Conservation (phyloP, 805 yeast genomes). For the Starmerella bombicola region DNA sequence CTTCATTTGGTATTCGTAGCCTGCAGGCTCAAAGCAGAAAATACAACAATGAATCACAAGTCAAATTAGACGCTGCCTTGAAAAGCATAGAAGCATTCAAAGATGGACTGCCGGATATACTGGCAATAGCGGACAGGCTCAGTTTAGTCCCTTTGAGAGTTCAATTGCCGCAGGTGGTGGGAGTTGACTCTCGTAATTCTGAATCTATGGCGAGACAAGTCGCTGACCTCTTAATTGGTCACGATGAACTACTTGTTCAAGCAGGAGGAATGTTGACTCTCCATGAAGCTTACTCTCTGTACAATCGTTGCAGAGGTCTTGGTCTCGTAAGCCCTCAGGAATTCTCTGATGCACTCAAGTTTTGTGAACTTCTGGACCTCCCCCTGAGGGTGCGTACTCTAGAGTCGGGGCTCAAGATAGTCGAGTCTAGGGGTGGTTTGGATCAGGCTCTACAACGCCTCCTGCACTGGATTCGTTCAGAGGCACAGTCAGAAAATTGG, state of each 20-base stretch:
- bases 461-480: conserved; percentile 15
- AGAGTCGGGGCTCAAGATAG: conserved; percentile 32
- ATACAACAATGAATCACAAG: background rate
- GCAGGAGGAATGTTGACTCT: conserved; percentile 50
- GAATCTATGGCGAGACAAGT: conserved; percentile 65
- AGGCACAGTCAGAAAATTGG: conserved; percentile 17
- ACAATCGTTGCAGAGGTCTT: conserved; percentile 52
- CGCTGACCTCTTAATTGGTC: conserved; percentile 49
- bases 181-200: conserved; percentile 29
- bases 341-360: conserved; percentile 46
- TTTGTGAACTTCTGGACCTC: conserved; percentile 44
- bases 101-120: background rate
- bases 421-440: conserved; percentile 20
- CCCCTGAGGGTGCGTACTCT: conserved; percentile 40
- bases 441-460: conserved; percentile 18
- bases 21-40: background rate
- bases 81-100: background rate
- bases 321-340: conserved; percentile 62
- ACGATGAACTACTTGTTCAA: conserved; percentile 33
- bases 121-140: background rate
- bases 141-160: background rate
- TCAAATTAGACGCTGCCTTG: background rate
- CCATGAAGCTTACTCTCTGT: conserved; percentile 50
- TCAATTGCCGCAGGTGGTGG: conserved; percentile 25
- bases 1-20: background rate